Conservation (phyloP, 257 asterid species). For the Lithospermum erythrorhizon region DNA sequence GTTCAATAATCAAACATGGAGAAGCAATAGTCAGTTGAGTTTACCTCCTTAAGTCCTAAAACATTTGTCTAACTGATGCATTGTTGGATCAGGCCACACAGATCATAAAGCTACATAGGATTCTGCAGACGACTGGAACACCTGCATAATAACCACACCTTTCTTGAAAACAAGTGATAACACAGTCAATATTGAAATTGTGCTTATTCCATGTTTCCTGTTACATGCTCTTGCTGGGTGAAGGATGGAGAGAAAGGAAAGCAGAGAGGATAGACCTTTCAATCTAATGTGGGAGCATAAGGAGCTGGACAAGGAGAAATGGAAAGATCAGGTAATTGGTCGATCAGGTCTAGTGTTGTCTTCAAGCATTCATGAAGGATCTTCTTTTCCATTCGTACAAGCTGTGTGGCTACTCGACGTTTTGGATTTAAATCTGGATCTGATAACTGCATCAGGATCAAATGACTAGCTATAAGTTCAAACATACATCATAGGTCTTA, state of each 20-base stretch:
- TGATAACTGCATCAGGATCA: constrained; percentile 41
- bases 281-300: constrained; percentile 65
- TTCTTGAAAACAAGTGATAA: not conserved
- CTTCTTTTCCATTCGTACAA: constrained; percentile 77
- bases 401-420: constrained; percentile 80
- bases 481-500: not conserved
- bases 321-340: constrained; percentile 74
- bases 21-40: not conserved
- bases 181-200: not conserved
- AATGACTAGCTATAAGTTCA: constrained; percentile 1
- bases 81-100: not conserved
- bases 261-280: constrained; percentile 27
- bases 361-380: constrained; percentile 65
- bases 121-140: not conserved
- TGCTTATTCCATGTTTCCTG: not conserved
- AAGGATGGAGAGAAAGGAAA: constrained; percentile 8
- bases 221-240: not conserved
- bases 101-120: no score
- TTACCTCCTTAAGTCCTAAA: not conserved
- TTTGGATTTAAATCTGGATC: constrained; percentile 62
- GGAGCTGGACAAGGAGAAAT: constrained; percentile 92
- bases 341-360: constrained; percentile 61
- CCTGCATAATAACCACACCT: not conserved
- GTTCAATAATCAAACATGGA: not conserved
- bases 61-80: not conserved